Base-by-base conservation (phyloP, 129 eudicot genomes). In the Escallonia herrerae region DNA sequence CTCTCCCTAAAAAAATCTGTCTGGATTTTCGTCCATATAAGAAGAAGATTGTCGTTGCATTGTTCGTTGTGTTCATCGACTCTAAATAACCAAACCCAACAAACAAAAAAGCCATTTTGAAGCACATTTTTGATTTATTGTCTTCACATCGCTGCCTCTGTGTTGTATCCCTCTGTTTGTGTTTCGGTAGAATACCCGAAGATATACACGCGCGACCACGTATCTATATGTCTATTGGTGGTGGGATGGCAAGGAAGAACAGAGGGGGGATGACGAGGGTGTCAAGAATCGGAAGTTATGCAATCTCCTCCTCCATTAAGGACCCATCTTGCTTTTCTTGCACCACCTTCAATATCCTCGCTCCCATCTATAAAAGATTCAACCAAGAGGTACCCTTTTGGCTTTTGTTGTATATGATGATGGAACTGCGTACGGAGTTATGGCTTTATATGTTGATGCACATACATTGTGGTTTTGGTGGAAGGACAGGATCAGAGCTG, bases 291-390 rank as follows among this genome's bases (percentile, higher is more conserved):
- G 86, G 86, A 6, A 83, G 76, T 58, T 80, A 82, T 73, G 85
- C 87, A 0, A 82, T 85, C 8, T 69, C 91, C 5, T 82, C 91
- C 14, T 60, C 85, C 40, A 65, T 80, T 56, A 74, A 69, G 15
- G 95, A 91, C 79, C 86, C 90, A 8, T 37, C 79, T 58, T 81
- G 79, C 48, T 75, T 89, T 74, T 82, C 96, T 43, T 89, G 96
- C 66, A 85, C 96, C 38, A 89, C 96, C 51, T 89, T 89, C 75
- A 89, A 89, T 40, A 89, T 89, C 63, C 85, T 89, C 11, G 96
- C 96, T 3, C 96, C 96, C 61, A 89, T 89, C 65, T 89, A 89
- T 77, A 89, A 89, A 40, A 73, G 96, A 57, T 82, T 85, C 55
- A 63, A 76, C 69, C 80, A 76, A 6, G 75, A 85, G 87, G 96